phyloP scores from a whole-genome alignment of 2,329 filamentous ascomycete species.

The Hypomyces perniciosus region DNA sequence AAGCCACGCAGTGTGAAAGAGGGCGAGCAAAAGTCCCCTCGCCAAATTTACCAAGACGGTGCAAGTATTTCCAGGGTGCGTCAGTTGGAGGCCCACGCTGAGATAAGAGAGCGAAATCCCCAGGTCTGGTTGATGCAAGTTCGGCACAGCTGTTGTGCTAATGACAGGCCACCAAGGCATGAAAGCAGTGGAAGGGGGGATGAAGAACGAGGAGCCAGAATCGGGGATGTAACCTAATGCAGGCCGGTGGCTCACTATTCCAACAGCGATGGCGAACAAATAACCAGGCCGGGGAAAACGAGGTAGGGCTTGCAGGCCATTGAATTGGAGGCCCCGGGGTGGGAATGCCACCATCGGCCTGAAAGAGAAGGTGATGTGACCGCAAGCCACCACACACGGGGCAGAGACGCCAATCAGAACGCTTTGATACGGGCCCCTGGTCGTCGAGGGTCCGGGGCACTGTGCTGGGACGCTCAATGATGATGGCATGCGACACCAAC shows the following conservation, averaged over 20 bases:
- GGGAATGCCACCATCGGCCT: slow-evolving; percentile 30
- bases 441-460: slow-evolving; percentile 17
- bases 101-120: slow-evolving; percentile 15
- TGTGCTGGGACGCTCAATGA: slow-evolving; percentile 11
- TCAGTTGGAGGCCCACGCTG: slow-evolving; percentile 10
- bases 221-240: slow-evolving; percentile 19
- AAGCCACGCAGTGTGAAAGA: slow-evolving; percentile 29
- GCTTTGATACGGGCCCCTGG: slow-evolving; percentile 20
- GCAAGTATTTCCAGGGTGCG: slow-evolving; percentile 16
- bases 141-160: slow-evolving; percentile 4
- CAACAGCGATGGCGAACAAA: slow-evolving; percentile 16
- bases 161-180: slow-evolving; percentile 6
- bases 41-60: slow-evolving; percentile 29
- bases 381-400: slow-evolving; percentile 25
- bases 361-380: slow-evolving; percentile 32
- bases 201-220: slow-evolving; percentile 14
- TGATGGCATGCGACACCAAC: slow-evolving; percentile 13
- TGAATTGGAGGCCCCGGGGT: slow-evolving; percentile 19
- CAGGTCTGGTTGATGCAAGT: slow-evolving; percentile 1
- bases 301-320: slow-evolving; percentile 20
- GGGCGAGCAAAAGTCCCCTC: slow-evolving; percentile 37
- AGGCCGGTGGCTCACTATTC: slow-evolving; percentile 16
- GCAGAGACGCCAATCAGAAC: slow-evolving; percentile 26
- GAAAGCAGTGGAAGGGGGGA: slow-evolving; percentile 12
- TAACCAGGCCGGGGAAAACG: slow-evolving; percentile 11